These are phyloP conservation scores for Penicillium chermesinum DNA, from an alignment of 495 filamentous ascomycete genomes.

Conservation along the genomic window DNA sequence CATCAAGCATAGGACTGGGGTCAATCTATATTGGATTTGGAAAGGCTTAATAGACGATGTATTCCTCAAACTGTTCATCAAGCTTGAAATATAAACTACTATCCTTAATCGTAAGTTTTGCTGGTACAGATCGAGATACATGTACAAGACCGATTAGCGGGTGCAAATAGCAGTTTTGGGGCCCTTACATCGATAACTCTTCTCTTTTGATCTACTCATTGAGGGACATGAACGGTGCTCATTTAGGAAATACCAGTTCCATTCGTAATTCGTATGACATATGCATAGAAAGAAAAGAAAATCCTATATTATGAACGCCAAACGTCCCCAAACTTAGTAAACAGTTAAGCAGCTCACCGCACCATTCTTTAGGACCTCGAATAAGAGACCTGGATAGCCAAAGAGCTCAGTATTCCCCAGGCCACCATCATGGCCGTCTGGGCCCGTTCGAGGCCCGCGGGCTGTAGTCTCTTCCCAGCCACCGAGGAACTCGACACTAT, in stretches of 20 bases:
- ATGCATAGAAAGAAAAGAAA: neutral
- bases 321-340: conserved; percentile 48
- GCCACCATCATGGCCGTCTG: conserved; percentile 50
- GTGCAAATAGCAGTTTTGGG: too few species aligned
- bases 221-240: neutral
- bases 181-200: too few species aligned
- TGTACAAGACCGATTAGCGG: too few species aligned
- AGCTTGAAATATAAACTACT: too few species aligned
- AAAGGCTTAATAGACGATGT: too few species aligned
- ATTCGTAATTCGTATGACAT: neutral
- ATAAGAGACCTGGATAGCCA: conserved; percentile 88
- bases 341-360: conserved; percentile 86
- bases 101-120: too few species aligned
- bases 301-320: neutral
- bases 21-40: too few species aligned
- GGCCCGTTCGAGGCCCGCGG: conserved; percentile 34
- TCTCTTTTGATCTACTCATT: too few species aligned
- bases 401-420: conserved; percentile 81
- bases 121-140: too few species aligned
- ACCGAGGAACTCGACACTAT: conserved; percentile 81
- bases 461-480: conserved; percentile 77
- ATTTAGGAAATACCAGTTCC: neutral
- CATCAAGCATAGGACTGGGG: too few species aligned
- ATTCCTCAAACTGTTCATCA: too few species aligned
- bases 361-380: conserved; percentile 92